Evolutionary conservation across 164 flowering plant species (phyloP), one percentile per base, ranked within the genome.

Genomic region (Tetracentron sinense): DNA sequence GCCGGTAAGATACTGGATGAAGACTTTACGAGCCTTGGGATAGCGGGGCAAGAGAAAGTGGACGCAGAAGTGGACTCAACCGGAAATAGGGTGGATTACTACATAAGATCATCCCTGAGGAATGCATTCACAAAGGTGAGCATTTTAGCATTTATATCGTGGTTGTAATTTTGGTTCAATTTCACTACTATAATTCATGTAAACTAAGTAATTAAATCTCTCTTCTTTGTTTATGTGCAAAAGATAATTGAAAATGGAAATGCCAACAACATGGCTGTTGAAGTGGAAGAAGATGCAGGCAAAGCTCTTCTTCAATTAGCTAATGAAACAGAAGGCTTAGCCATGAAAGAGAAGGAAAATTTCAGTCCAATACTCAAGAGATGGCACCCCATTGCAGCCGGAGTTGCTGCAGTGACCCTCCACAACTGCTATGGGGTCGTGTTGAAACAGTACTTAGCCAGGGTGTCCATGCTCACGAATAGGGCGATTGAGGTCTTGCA

Each of bases 311-410:
- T 82, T 47, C 69, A 72, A 29, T 48, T 95, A 23, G 90, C 96
- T 0, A 74, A 77, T 48, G 89, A 81, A 49, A 83, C 88, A 0
- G 91, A 90, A 60, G 90, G 80, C 16, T 62, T 92, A 62, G 97
- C 91, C 0, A 38, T 63, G 42, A 82, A 74, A 69, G 99, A 95
- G 78, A 88, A 81, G 79, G 94, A 84, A 30, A 63, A 59, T n/a
- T 95, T 84, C 64, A 90, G 92, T 70, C 84, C 87, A 6, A 68
- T 80, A 11, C 76, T 95, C 14, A 88, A 82, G 79, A 81, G 60
- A 71, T 95, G 96, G 99, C 94, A 86, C 68, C 77, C 90, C 3
- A 70, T 74, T 46, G 78, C 97, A 15, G 86, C 84, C 0, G 89
- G 90, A 7, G 87, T 88, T 52, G 97, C 97, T 7, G 85, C 97